phyloP scores from a whole-genome alignment of 2,329 filamentous ascomycete species.

The Fusarium mexicanum region DNA sequence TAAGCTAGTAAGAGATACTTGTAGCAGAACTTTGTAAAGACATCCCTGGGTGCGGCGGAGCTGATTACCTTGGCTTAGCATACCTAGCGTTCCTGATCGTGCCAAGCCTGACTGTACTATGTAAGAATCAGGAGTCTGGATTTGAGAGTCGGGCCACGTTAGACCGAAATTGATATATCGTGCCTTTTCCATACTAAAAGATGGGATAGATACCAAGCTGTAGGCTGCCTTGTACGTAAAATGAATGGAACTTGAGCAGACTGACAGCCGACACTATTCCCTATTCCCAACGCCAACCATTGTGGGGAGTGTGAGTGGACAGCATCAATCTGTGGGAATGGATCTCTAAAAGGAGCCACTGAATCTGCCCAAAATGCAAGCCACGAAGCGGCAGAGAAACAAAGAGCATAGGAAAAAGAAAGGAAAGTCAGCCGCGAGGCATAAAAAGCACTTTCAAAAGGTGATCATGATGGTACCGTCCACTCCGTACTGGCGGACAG shows the following conservation, averaged over 20 bases:
- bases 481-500: background rate
- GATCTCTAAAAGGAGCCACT: constrained; percentile 22
- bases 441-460: background rate
- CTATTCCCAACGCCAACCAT: constrained; percentile 1
- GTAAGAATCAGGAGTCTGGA: background rate
- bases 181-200: background rate
- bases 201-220: background rate
- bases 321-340: constrained; percentile 31
- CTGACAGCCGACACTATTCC: background rate
- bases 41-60: background rate
- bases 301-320: constrained; percentile 27
- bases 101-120: background rate
- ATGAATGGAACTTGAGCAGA: constrained; percentile 6
- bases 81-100: constrained; percentile 7
- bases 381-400: constrained; percentile 18
- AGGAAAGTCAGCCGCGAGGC: background rate
- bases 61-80: background rate
- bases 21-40: background rate
- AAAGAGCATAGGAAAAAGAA: constrained; percentile 17
- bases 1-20: constrained; percentile 27
- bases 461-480: background rate
- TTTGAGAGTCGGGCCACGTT: background rate
- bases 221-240: constrained; percentile 13
- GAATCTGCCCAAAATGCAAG: constrained; percentile 16
- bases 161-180: background rate